These are phyloP conservation scores for Didymella pomorum DNA, from an alignment of 2,329 filamentous ascomycete species.

Conservation along the genomic window DNA sequence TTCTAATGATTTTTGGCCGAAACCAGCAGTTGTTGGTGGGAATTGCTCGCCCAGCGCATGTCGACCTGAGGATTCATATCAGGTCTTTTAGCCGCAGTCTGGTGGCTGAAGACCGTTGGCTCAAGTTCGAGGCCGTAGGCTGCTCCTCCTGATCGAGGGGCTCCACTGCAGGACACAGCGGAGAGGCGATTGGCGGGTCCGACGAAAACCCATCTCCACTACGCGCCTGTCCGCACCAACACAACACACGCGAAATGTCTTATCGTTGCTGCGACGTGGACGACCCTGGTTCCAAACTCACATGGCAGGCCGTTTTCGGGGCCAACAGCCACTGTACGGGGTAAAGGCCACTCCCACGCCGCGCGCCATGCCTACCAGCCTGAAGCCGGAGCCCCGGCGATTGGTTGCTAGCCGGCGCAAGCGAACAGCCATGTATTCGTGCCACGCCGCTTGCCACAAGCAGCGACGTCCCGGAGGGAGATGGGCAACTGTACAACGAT, in stretches of 20 bases:
- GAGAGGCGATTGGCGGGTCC: constrained; percentile 10
- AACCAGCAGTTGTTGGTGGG: constrained; percentile 10
- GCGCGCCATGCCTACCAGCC: constrained; percentile 32
- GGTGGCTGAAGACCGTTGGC: constrained; percentile 9
- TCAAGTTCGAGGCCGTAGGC: constrained; percentile 25
- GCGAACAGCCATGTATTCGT: constrained; percentile 41
- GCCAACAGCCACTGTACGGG: constrained; percentile 35
- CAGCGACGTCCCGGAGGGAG: constrained; percentile 16
- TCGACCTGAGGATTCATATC: constrained; percentile 25
- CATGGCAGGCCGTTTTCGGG: constrained; percentile 41
- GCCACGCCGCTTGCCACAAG: constrained; percentile 48
- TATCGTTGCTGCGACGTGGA: constrained; percentile 41
- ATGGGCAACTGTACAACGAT: constrained; percentile 41
- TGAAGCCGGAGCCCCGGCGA: constrained; percentile 30
- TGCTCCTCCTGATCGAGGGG: constrained; percentile 1
- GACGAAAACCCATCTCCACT: constrained; percentile 17
- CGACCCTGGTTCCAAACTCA: constrained; percentile 40
- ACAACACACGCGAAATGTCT: constrained; percentile 30
- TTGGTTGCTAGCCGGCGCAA: constrained; percentile 39
- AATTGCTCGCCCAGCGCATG: constrained; percentile 5
- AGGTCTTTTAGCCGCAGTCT: constrained; percentile 39
- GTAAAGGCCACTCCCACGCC: constrained; percentile 33
- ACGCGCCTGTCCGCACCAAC: constrained; percentile 27
- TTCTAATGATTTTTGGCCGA: constrained; percentile 3
- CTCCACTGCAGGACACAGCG: constrained; percentile 3